Conservation (phyloP, 2,329 filamentous ascomycete species). For the Westerdykella sp. region DNA sequence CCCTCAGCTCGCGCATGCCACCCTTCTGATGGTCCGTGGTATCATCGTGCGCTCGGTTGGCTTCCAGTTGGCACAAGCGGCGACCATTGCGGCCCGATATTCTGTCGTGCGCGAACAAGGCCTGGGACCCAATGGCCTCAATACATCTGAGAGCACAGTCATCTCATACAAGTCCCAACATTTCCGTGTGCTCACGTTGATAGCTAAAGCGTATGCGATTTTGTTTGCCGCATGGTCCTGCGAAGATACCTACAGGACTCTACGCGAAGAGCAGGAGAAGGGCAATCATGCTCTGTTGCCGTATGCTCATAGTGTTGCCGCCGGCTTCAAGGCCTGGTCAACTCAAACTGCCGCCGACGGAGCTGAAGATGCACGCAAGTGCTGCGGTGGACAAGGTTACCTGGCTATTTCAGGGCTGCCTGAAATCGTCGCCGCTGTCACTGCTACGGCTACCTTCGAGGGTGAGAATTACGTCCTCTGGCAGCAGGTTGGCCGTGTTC, state of each 20-base stretch:
- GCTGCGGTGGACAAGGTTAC: slow-evolving; percentile 38
- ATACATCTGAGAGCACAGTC: slow-evolving; percentile 3
- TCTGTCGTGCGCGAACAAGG: slow-evolving; percentile 42
- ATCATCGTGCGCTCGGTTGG: slow-evolving; percentile 40
- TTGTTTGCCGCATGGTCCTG: slow-evolving; percentile 9
- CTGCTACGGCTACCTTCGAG: slow-evolving; percentile 29
- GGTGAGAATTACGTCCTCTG: slow-evolving; percentile 41
- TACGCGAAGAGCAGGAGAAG: slow-evolving; percentile 2
- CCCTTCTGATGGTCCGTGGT: slow-evolving; percentile 42
- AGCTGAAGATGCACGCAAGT: slow-evolving; percentile 33
- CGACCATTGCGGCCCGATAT: slow-evolving; percentile 48
- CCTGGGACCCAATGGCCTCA: slow-evolving; percentile 4
- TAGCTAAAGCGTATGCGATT: slow-evolving; percentile 14
- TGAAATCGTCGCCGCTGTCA: slow-evolving; percentile 23
- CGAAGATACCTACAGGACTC: slow-evolving; percentile 3
- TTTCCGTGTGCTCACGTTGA: slow-evolving; percentile 12
- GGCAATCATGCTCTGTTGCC: slow-evolving; percentile 44
- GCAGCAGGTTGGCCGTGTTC: slow-evolving; percentile 33
- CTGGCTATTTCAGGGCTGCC: slow-evolving; percentile 29
- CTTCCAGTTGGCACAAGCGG: slow-evolving; percentile 46
- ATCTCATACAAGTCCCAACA: slow-evolving; percentile 14
- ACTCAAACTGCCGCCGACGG: slow-evolving; percentile 45
- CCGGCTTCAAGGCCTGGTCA: slow-evolving; percentile 46
- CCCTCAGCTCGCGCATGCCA: slow-evolving; percentile 42
- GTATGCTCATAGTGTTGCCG: slow-evolving; percentile 45